Evolutionary conservation across 805 yeast genomes (phyloP).

Genomic region (Candida awuae): DNA sequence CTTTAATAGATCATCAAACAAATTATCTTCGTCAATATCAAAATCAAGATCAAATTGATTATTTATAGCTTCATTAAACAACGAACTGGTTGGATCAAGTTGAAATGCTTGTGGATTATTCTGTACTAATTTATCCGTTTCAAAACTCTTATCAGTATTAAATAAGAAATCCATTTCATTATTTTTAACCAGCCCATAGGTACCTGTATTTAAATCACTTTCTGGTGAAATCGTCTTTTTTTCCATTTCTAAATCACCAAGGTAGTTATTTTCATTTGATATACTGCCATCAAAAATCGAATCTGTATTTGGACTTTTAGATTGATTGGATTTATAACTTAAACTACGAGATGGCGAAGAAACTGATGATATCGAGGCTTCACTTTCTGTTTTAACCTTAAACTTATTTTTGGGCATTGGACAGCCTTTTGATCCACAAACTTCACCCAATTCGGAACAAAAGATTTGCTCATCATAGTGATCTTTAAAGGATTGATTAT

Average conservation of each 20-base stretch:
- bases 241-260: neutral
- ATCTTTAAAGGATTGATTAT: slow-evolving; percentile 21
- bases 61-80: slow-evolving; percentile 1
- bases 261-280: neutral
- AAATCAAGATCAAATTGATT: slow-evolving; percentile 4
- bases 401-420: slow-evolving; percentile 48
- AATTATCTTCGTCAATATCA: slow-evolving; percentile 10
- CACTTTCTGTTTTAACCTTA: too few species aligned
- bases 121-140: slow-evolving; percentile 5
- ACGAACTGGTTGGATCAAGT: slow-evolving; percentile 1
- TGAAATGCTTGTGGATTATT: slow-evolving; percentile 9
- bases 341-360: neutral
- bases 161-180: slow-evolving; percentile 13
- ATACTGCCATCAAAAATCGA: slow-evolving; percentile 2
- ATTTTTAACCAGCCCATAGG: slow-evolving; percentile 1
- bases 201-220: too few species aligned
- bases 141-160: slow-evolving; percentile 3
- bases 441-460: slow-evolving; percentile 67
- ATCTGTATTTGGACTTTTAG: neutral
- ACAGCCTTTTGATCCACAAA: slow-evolving; percentile 68
- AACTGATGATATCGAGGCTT: neutral
- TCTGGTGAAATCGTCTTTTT: too few species aligned
- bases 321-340: neutral
- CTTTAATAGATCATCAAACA: slow-evolving; percentile 10
- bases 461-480: slow-evolving; percentile 69